phyloP scores from a whole-genome alignment of 2,329 filamentous ascomycete species.

The Colletotrichum navitas region DNA sequence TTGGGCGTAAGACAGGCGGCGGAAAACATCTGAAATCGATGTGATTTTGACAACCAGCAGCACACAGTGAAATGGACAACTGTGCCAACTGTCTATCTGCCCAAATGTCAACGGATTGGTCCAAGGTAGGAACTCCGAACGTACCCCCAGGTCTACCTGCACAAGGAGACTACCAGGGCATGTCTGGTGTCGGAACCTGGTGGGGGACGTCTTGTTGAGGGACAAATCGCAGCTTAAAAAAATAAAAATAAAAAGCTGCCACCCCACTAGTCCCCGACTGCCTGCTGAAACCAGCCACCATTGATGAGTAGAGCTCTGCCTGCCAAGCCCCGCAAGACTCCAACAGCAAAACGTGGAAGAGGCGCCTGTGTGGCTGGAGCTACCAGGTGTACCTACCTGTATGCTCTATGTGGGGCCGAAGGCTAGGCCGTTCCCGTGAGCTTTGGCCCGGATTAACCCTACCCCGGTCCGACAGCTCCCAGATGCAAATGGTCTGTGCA shows the following conservation, averaged over 20 bases:
- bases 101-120: too few relatives aligned
- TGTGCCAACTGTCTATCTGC: not conserved
- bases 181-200: conserved; percentile 5
- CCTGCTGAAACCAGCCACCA: conserved; percentile 6
- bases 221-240: conserved; percentile 7
- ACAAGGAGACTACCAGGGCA: not conserved
- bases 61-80: not conserved
- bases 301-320: conserved; percentile 1
- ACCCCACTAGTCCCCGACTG: conserved; percentile 27
- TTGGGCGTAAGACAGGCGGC: not conserved
- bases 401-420: not conserved
- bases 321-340: not conserved
- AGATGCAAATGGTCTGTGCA: conserved; percentile 37
- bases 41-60: not conserved
- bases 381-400: not conserved
- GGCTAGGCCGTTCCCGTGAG: not conserved
- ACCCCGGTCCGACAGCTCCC: conserved; percentile 22
- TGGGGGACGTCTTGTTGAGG: conserved; percentile 23
- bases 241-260: conserved; percentile 5
- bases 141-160: not conserved
- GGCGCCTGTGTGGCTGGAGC: conserved; percentile 12
- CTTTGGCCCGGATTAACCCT: conserved; percentile 17
- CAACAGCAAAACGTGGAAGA: conserved; percentile 1
- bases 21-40: not conserved
- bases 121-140: not conserved